A percentile compares a stretch with the other conserved stretches of the same genome.
Conservation (phyloP, 495 filamentous ascomycete species). For the Articulospora tetracladia region DNA sequence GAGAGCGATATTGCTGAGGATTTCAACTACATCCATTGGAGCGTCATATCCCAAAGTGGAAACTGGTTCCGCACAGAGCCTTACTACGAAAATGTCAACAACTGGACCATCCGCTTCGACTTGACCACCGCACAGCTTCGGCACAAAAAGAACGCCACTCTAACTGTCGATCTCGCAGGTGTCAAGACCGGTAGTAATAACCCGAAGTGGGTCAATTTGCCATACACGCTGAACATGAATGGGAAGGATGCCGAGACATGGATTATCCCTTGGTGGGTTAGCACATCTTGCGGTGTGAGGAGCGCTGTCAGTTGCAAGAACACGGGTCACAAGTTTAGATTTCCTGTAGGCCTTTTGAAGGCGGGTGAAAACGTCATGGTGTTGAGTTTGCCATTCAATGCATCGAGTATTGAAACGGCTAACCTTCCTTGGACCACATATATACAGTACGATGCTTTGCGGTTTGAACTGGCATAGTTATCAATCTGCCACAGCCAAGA, state of each 20-base stretch:
- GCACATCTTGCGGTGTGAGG: not conserved
- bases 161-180: not conserved
- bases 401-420: not conserved
- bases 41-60: not conserved
- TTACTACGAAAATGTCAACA: not conserved
- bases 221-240: not conserved
- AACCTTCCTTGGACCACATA: not conserved
- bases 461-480: not conserved
- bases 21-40: not conserved
- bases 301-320: not conserved
- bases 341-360: not conserved
- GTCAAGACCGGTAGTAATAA: not conserved
- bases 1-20: not conserved
- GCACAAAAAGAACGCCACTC: not conserved
- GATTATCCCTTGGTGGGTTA: not conserved
- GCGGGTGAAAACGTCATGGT: not conserved
- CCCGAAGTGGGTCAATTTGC: not conserved
- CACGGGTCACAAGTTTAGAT: not conserved
- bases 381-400: not conserved
- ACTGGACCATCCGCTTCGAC: not conserved
- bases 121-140: not conserved
- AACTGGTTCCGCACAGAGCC: not conserved
- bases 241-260: not conserved
- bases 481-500: too few relatives aligned
- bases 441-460: not conserved